Percentiles rank a stretch among this genome's conserved stretches.
phyloP scores from a whole-genome alignment of 331 rosid genomes.

The Malus hybrid region DNA sequence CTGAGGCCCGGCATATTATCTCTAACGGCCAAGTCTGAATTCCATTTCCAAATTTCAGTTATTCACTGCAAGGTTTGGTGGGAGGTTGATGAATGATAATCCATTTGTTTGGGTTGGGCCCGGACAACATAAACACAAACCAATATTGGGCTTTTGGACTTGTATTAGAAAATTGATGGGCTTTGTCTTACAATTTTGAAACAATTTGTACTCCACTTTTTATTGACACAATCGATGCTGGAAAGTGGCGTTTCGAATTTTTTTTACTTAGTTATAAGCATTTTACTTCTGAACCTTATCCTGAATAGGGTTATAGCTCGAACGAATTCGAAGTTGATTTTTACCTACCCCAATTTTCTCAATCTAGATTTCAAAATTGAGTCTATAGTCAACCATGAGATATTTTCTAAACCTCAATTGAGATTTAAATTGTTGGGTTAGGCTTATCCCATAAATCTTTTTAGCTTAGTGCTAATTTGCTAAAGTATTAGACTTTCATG shows the following conservation, averaged over 20 bases:
- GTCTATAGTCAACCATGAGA: no score
- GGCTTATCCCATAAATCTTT: no score
- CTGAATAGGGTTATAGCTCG: neutral
- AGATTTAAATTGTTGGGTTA: no score
- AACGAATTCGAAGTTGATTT: no score
- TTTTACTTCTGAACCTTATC: neutral
- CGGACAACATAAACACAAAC: neutral
- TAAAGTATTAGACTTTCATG: no score
- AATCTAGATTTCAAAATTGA: neutral
- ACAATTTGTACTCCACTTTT: no score
- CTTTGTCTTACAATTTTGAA: neutral
- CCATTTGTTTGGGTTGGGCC: neutral
- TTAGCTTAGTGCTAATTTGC: no score
- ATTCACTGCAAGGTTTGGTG: neutral
- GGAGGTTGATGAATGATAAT: neutral
- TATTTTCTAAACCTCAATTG: no score
- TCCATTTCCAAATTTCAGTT: neutral
- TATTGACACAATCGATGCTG: no score
- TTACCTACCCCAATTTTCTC: neutral
- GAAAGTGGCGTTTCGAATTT: no score
- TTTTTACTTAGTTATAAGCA: no score
- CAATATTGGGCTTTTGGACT: neutral
- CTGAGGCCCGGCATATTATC: neutral
- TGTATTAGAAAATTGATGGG: neutral
- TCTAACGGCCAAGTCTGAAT: neutral